Base-by-base conservation (phyloP, 305 asterid genomes). In the Fraxinus velutina region DNA sequence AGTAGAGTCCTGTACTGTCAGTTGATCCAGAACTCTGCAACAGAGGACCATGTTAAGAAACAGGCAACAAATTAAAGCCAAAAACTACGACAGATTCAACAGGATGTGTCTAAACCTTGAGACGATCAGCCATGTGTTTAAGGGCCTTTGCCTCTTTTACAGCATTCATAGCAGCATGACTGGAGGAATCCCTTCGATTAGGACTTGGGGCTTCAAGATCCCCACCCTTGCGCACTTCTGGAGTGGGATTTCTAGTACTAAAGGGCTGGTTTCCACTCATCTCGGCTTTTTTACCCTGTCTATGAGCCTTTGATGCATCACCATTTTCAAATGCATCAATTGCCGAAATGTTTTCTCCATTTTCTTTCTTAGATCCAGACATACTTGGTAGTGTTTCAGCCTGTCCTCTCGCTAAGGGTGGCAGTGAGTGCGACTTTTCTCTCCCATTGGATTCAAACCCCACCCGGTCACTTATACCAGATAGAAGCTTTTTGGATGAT, bases 61-160 rank as follows among this genome's bases (percentile, higher is more conserved):
- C 64, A 44, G 50, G 78, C 21, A 87, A 83, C 66, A 83, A 76
- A 79, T 24, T 36, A 68, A 73, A 21, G 4, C 36, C 32, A 15
- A 78, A 8, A 72, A 52, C 62, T 36, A 80, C 39, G 55, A 71
- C 79, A 75, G 73, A 75, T 77, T 36, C 57, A 76, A 85, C 70
- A 83, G 78, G 83, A 83, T 71, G 81, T 44, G 81, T 44, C 57
- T 30, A 78, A 70, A 91, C 95, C 95, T 92, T 94, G 73, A 85
- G 90, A 79, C 99, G 98, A 85, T 96, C 99, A 73, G 99, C 99
- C 87, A 90, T 78, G 85, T 93, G 99, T 85, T 96, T 96, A 73
- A 96, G 94, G 89, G 92, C 92, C 87, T 88, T 96, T 2, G 97
- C 99, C 86, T 96, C 99, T 91, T 93, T 96, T n/a, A 96, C 79